Base-by-base conservation (phyloP, 2,329 filamentous ascomycete genomes). In the Fusarium sp. region DNA sequence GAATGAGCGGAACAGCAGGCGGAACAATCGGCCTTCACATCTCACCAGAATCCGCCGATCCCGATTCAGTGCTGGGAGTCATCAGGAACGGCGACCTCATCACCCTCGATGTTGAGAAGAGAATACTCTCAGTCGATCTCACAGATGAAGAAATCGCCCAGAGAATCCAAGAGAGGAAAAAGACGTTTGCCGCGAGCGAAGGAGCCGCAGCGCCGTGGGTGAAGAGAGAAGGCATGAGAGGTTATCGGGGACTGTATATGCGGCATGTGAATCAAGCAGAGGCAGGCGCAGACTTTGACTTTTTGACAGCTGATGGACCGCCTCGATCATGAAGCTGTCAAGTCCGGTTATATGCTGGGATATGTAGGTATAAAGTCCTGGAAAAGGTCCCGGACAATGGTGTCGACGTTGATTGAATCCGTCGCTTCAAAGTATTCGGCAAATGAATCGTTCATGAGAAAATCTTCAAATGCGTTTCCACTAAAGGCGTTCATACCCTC, bases 1-100 rank as follows among this genome's bases (percentile, higher is more conserved):
- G 95, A 34, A 98, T 98, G 86, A 93, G 90, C 27, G 95, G 95
- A 6, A 97, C 95, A 0, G 93, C 91, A 2, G 95, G 97, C 56
- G 95, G 95, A 0, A 98, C 97, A 66, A 96, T 98, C 74, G 94
- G 97, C 0, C 91, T 97, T 7, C 95, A 98, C 77, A 92, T 98
- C 7, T 92, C 92, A 3, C 95, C 95, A 1, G 95, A 98, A 82
- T 94, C 95, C 1, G 94, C 93, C 0, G 83, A 88, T 34, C 93
- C 94, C 0, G 91, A 89, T 13, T 95, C 94, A 0, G 93, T 95
- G 1, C 90, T 98, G 72, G 95, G 94, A 0, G 83, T 97, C 1
- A 91, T 98, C 4, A 83, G 86, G 69, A 90, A 94, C 70, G 95
- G 95, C 0, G 95, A 98, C 82, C 80, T 91, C 27, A 91, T 98